phyloP scores from a whole-genome alignment of 2,329 filamentous ascomycete species.

The Colletotrichum spaethianum region DNA sequence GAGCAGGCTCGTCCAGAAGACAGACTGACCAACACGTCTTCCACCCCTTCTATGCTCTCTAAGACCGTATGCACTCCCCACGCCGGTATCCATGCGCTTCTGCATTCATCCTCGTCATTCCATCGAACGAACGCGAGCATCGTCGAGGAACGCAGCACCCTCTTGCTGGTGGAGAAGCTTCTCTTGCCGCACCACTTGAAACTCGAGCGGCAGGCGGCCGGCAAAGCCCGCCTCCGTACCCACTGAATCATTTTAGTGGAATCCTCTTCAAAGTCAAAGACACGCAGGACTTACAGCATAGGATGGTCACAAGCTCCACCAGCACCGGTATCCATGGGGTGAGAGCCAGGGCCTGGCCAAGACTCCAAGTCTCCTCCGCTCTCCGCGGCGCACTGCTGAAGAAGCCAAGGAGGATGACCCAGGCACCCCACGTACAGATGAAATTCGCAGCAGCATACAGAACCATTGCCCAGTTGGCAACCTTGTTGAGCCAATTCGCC shows the following conservation, averaged over 20 bases:
- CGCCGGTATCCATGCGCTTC: background rate
- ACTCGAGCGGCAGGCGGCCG: slow-evolving; percentile 25
- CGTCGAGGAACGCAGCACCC: slow-evolving; percentile 6
- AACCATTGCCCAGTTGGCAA: slow-evolving; percentile 1
- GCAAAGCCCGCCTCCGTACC: slow-evolving; percentile 10
- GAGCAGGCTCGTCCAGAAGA: background rate
- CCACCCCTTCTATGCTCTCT: background rate
- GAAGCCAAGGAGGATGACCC: slow-evolving; percentile 17
- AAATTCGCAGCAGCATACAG: slow-evolving; percentile 30
- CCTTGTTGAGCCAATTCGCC: slow-evolving; percentile 15
- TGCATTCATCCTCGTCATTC: background rate
- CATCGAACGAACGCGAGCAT: background rate
- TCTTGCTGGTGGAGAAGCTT: slow-evolving; percentile 17
- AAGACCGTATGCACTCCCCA: background rate
- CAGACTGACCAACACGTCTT: background rate
- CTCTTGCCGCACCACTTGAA: slow-evolving; percentile 12
- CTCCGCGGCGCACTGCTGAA: slow-evolving; percentile 2
- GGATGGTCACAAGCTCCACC: slow-evolving; percentile 6
- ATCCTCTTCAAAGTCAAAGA: no score
- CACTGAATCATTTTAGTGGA: background rate
- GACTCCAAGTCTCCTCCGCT: slow-evolving; percentile 14
- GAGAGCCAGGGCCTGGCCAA: slow-evolving; percentile 31
- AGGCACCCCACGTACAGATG: slow-evolving; percentile 36
- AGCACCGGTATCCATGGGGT: slow-evolving; percentile 26
- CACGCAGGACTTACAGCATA: slow-evolving; percentile 18